Conservation (phyloP, 257 asterid species). For the Solanum gracilifrons region DNA sequence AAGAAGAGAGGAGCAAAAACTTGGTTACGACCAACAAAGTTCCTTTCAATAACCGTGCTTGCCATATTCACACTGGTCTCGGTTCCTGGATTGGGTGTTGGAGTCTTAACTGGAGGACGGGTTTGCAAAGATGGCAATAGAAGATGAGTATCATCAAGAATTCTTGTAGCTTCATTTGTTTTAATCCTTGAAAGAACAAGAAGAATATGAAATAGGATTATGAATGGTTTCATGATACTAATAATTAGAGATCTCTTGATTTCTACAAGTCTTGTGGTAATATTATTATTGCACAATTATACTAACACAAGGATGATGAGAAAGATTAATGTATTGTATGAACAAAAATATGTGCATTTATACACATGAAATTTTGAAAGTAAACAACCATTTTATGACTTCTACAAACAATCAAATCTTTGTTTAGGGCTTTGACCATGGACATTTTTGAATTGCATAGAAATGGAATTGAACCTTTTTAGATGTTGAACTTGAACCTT, state of each 20-base stretch:
- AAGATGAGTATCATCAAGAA: background rate
- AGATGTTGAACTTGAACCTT: background rate
- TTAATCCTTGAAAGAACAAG: background rate
- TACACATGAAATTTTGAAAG: background rate
- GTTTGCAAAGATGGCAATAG: background rate
- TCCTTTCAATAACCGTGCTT: background rate
- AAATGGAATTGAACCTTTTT: slow-evolving; percentile 1
- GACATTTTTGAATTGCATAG: background rate
- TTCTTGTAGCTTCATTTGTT: background rate
- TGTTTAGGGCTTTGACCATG: slow-evolving; percentile 6
- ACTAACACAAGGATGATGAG: background rate
- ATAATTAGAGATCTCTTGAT: background rate
- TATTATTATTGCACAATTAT: background rate
- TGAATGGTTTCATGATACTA: background rate
- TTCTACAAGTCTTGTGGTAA: background rate
- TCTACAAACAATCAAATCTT: background rate
- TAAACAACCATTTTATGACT: background rate
- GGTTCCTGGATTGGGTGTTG: background rate
- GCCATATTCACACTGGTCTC: background rate
- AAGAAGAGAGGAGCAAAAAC: background rate
- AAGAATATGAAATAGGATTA: background rate
- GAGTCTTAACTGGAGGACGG: background rate
- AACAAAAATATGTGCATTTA: background rate
- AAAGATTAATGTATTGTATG: background rate
- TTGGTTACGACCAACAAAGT: background rate